These are phyloP conservation scores for Actinomucor elegans DNA, from an alignment of 371 early-diverging fungal genomes.

Conservation along the genomic window DNA sequence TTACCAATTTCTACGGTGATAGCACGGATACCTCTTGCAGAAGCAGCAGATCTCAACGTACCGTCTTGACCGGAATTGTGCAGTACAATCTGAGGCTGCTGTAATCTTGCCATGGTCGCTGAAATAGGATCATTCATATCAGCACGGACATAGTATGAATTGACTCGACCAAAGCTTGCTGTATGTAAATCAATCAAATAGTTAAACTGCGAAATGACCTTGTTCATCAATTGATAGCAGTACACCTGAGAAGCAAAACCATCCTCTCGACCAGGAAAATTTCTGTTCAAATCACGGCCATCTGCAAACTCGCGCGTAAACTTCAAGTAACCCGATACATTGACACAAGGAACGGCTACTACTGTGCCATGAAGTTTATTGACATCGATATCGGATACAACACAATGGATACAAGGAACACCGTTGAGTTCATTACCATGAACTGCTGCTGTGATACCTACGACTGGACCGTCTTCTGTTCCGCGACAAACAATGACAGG, in stretches of 20 bases:
- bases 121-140: constrained; percentile 81
- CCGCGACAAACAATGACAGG: constrained; percentile 73
- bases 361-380: constrained; percentile 78
- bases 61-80: constrained; percentile 46
- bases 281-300: constrained; percentile 82
- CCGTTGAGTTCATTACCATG: constrained; percentile 94
- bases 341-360: constrained; percentile 87
- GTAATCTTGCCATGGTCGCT: constrained; percentile 78
- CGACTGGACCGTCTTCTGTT: constrained; percentile 42
- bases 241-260: constrained; percentile 85
- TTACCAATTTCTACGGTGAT: constrained; percentile 90
- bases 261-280: constrained; percentile 75
- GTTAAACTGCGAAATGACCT: constrained; percentile 76
- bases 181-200: constrained; percentile 89
- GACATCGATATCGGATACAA: constrained; percentile 76
- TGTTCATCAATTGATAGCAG: constrained; percentile 76
- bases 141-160: constrained; percentile 86
- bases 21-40: constrained; percentile 76
- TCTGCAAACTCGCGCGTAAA: constrained; percentile 81
- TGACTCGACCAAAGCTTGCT: constrained; percentile 83
- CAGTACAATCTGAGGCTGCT: constrained; percentile 80
- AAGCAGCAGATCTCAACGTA: constrained; percentile 83
- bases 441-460: constrained; percentile 70
- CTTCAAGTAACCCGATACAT: constrained; percentile 82
- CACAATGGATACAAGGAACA: constrained; percentile 83